Percentiles rank a stretch among this genome's conserved stretches.
These are phyloP conservation scores for Xerocomus nothofagi DNA, from an alignment of 1,284 basidiomycete species.

Conservation along the genomic window DNA sequence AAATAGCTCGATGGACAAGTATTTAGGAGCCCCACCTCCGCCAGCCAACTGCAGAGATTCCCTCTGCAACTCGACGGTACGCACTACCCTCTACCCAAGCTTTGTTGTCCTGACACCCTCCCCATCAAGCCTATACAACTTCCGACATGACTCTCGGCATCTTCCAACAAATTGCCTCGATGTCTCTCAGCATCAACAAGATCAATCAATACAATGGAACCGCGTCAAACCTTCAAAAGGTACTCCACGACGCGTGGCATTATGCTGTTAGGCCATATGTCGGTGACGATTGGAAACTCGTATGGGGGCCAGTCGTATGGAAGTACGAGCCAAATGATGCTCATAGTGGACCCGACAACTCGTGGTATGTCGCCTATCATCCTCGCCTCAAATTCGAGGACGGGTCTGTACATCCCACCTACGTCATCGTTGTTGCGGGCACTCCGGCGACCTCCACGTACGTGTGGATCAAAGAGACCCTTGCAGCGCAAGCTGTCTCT, in stretches of 20 bases:
- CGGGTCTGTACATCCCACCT: conserved; percentile 5
- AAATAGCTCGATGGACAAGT: background rate
- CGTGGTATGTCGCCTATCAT: conserved; percentile 19
- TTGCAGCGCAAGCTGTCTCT: conserved; percentile 8
- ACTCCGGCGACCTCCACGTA: conserved; percentile 2
- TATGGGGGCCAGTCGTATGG: conserved; percentile 21
- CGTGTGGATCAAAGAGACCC: conserved; percentile 5
- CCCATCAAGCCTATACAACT: background rate
- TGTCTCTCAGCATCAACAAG: conserved; percentile 9
- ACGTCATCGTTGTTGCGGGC: conserved; percentile 16
- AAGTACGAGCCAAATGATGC: conserved; percentile 10
- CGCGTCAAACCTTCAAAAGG: conserved; percentile 1
- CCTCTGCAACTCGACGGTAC: background rate
- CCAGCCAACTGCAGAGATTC: background rate
- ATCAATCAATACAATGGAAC: background rate
- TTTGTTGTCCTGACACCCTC: background rate
- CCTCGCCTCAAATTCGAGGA: conserved; percentile 18
- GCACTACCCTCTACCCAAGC: background rate
- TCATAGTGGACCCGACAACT: conserved; percentile 16
- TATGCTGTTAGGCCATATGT: background rate
- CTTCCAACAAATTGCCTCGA: conserved; percentile 21
- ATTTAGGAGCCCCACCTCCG: background rate
- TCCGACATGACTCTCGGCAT: conserved; percentile 19
- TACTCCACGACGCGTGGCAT: background rate
- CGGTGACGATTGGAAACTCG: conserved; percentile 9